phyloP scores from a whole-genome alignment of 179 eudicot genomes.

The Corrigiola litoralis region DNA sequence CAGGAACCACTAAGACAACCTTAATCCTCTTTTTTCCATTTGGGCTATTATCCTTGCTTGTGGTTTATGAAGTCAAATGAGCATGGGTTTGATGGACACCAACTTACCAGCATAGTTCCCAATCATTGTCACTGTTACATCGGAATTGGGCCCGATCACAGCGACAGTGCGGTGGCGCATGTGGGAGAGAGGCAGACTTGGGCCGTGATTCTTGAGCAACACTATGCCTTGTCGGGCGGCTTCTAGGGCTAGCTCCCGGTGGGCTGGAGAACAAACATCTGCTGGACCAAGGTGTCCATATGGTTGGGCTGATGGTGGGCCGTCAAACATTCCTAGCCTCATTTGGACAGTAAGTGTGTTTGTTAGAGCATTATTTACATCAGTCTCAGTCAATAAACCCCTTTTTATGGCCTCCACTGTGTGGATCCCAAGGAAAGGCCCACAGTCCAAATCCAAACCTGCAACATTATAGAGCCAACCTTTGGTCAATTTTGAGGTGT shows the following conservation, averaged over 20 bases:
- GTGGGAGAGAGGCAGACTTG: constrained; percentile 45
- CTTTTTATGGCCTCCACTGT: constrained; percentile 45
- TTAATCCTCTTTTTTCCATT: too few species aligned
- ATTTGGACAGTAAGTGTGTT: constrained; percentile 53
- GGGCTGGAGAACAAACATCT: constrained; percentile 54
- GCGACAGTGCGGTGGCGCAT: constrained; percentile 47
- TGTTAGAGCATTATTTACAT: constrained; percentile 44
- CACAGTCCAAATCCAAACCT: constrained; percentile 76
- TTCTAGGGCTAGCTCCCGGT: constrained; percentile 58
- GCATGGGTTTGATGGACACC: background rate
- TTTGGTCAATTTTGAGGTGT: too few species aligned
- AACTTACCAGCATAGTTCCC: constrained; percentile 65
- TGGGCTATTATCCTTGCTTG: too few species aligned
- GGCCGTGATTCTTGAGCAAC: constrained; percentile 49
- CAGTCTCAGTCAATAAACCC: constrained; percentile 40
- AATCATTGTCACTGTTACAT: constrained; percentile 54
- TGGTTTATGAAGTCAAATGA: background rate
- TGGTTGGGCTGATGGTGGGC: constrained; percentile 47
- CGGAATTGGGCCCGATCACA: constrained; percentile 64
- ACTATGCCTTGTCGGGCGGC: constrained; percentile 68
- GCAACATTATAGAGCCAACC: constrained; percentile 1
- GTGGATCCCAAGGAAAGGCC: constrained; percentile 47
- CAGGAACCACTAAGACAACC: too few species aligned
- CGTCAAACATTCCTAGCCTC: constrained; percentile 72
- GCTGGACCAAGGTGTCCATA: constrained; percentile 48